phyloP scores from a whole-genome alignment of 306 rosid species.

The Notholithocarpus densiflorus region DNA sequence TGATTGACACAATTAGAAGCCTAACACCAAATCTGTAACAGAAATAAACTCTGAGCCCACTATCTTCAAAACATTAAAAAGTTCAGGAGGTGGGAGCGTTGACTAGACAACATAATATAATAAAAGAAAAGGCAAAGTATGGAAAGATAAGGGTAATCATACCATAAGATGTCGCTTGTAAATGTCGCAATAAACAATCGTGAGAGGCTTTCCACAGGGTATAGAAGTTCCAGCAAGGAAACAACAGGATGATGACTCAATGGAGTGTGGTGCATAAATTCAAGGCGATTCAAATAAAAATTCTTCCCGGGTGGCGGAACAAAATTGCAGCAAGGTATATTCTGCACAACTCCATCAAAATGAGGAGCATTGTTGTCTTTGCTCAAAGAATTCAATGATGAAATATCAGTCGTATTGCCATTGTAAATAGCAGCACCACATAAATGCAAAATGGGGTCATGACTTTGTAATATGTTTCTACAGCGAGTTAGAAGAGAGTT shows the following conservation, averaged over 20 bases:
- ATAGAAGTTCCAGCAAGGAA: constrained; percentile 65
- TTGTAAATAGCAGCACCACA: background rate
- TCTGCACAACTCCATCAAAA: constrained; percentile 21
- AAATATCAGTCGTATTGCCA: constrained; percentile 10
- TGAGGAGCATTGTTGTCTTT: constrained; percentile 23
- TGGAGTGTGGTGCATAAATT: constrained; percentile 25
- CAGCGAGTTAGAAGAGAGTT: constrained; percentile 44
- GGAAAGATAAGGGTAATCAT: constrained; percentile 20
- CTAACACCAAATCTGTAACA: too few relatives aligned
- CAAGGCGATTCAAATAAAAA: constrained; percentile 62
- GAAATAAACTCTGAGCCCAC: too few relatives aligned
- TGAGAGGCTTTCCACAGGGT: constrained; percentile 60
- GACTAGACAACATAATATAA: constrained; percentile 2
- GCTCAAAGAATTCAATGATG: constrained; percentile 3
- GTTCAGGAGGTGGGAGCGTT: background rate
- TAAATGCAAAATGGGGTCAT: constrained; percentile 50
- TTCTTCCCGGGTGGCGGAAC: constrained; percentile 59
- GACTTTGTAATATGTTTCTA: constrained; percentile 45
- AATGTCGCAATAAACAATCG: constrained; percentile 73
- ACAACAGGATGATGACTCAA: constrained; percentile 26
- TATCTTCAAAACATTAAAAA: background rate
- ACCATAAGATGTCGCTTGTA: constrained; percentile 76
- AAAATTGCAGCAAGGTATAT: background rate
- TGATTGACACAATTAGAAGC: too few relatives aligned
- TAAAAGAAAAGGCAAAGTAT: constrained; percentile 19